Base-by-base conservation (phyloP, 2,329 filamentous ascomycete genomes). In the Sclerotiophoma versabilis region DNA sequence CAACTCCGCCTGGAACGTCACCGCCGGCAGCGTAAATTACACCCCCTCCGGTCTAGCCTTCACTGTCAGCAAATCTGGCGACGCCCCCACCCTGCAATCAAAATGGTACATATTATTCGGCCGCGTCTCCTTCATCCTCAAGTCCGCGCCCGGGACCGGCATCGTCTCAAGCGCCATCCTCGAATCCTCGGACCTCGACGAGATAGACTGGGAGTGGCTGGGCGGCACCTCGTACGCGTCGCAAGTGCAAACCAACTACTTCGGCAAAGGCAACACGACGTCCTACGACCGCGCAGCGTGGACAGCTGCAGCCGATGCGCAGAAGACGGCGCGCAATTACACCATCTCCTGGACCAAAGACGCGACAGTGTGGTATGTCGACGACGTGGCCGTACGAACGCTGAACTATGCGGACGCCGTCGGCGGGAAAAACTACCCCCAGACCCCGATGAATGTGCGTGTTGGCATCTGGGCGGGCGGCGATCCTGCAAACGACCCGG, bases 61-160 rank as follows among this genome's bases (percentile, higher is more conserved):
- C 68, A 76, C 69, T 20, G 79, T 83, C 62, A 69, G 60, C 38
- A 77, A 76, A 48, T 68, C 72, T 10, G 75, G 73, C 20, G 73
- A 83, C 48, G 77, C 81, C 1, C 81, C 81, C 0, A 95, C 91
- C 1, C 83, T 96, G 54, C 83, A 86, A 58, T 87, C 89, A 38
- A 86, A 87, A 63, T 93, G 93, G 74, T 93, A 92, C 78, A 90
- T 96, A 76, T 92, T 95, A 80, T 92, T 89, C 63, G 91, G 91
- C 44, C 84, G 86, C 50, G 86, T 91, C 49, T 90, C 93, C 73
- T 82, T 93, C 51, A 80, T 84, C 62, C 82, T 95, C 77, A 89
- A 90, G 76, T 88, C 89, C 5, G 86, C 92, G 0, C 76, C 80
- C 1, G 92, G 92, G 9, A 79, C 77, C 5, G 92, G 92, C 39